A percentile compares a stretch with the other conserved stretches of the same genome.
These are phyloP conservation scores for Mycothermus thermophilus DNA, from an alignment of 495 filamentous ascomycete genomes.

Conservation along the genomic window DNA sequence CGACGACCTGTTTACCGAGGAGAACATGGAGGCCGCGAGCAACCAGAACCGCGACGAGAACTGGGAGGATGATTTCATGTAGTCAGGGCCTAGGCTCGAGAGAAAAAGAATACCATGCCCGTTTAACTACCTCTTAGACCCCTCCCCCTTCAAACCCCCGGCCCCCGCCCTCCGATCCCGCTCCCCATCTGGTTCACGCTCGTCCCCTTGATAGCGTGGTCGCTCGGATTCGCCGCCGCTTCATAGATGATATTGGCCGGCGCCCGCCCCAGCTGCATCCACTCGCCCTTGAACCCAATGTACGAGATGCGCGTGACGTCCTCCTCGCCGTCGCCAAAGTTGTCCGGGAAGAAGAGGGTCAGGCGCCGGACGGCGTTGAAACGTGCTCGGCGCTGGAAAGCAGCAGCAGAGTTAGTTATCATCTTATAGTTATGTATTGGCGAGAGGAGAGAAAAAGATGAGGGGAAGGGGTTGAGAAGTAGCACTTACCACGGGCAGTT, in stretches of 20 bases:
- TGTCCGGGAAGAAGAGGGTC: slow-evolving; percentile 72
- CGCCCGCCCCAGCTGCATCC: slow-evolving; percentile 70
- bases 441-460: not conserved
- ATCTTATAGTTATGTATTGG: not conserved
- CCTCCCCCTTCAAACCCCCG: slow-evolving; percentile 3
- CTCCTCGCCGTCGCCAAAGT: slow-evolving; percentile 52
- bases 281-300: slow-evolving; percentile 86
- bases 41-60: slow-evolving; percentile 52
- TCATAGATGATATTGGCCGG: slow-evolving; percentile 82
- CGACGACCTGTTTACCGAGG: slow-evolving; percentile 65
- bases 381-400: slow-evolving; percentile 44
- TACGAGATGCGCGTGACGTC: slow-evolving; percentile 70
- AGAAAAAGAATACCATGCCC: not conserved
- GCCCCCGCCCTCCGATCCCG: slow-evolving; percentile 24
- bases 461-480: not conserved
- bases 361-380: slow-evolving; percentile 70
- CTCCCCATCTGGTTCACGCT: slow-evolving; percentile 35
- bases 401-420: not conserved
- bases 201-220: slow-evolving; percentile 50
- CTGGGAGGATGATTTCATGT: slow-evolving; percentile 68
- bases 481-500: slow-evolving; percentile 49
- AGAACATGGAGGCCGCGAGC: slow-evolving; percentile 47
- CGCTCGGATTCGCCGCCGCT: slow-evolving; percentile 77
- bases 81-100: slow-evolving; percentile 2
- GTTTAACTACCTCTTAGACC: not conserved